These are phyloP conservation scores for Corinectria fuckeliana DNA, from an alignment of 2,329 filamentous ascomycete species.

Conservation along the genomic window DNA sequence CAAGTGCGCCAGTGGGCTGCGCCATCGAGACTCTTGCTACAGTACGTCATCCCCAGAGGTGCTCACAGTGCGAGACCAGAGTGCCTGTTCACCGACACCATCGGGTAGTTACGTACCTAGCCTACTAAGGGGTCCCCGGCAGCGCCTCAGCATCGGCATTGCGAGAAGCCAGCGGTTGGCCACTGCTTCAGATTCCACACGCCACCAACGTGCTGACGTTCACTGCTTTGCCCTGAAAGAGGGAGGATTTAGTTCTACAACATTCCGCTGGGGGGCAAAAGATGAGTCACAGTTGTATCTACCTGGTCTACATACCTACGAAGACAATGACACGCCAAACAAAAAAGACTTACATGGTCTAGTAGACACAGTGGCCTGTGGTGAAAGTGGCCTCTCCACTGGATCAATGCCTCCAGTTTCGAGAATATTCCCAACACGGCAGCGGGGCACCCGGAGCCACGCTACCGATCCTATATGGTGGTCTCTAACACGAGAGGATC, in stretches of 20 bases:
- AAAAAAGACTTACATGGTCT: neutral
- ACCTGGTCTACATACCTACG: neutral
- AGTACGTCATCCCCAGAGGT: constrained; percentile 11
- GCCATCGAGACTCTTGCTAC: neutral
- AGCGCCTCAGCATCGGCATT: constrained; percentile 2
- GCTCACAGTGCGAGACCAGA: constrained; percentile 25
- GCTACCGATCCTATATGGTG: constrained; percentile 26
- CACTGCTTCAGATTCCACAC: neutral
- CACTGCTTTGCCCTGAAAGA: neutral
- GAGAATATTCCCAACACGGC: constrained; percentile 37
- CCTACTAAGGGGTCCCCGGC: neutral
- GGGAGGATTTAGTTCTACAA: neutral
- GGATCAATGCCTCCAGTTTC: constrained; percentile 19
- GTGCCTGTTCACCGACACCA: constrained; percentile 1
- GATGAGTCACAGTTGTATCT: constrained; percentile 25
- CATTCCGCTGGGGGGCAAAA: constrained; percentile 18
- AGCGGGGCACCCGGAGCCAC: constrained; percentile 30
- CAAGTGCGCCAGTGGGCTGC: neutral
- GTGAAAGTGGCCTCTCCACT: constrained; percentile 29
- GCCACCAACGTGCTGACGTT: neutral
- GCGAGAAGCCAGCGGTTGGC: constrained; percentile 1
- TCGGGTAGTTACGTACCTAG: no score
- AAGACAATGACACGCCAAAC: neutral
- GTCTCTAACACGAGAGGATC: constrained; percentile 5
- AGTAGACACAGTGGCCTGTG: neutral